Evolutionary conservation across 441 rosid species (phyloP).

Genomic region (Viola pubescens): DNA sequence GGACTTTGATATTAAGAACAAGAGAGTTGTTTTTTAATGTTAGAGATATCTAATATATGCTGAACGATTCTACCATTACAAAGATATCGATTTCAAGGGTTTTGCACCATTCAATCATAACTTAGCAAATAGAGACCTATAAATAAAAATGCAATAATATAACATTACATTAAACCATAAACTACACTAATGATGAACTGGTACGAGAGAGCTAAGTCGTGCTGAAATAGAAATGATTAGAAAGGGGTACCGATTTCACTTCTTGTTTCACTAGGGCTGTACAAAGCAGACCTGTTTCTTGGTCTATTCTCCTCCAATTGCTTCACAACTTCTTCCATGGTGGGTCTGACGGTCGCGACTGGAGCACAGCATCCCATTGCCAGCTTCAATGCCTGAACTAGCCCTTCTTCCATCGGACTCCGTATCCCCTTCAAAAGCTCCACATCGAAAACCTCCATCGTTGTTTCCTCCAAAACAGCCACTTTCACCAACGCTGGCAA

Average conservation of each 20-base stretch:
- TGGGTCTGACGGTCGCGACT: slow-evolving; percentile 75
- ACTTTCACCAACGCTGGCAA: slow-evolving; percentile 84
- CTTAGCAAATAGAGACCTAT: too few relatives aligned
- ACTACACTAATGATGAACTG: too few relatives aligned
- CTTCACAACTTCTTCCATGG: slow-evolving; percentile 95
- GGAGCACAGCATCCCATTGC: slow-evolving; percentile 99
- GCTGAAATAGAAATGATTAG: slow-evolving; percentile 24
- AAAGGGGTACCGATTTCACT: slow-evolving; percentile 80
- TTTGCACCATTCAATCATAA: too few relatives aligned
- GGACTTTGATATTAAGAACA: too few relatives aligned
- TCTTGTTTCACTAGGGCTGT: slow-evolving; percentile 81
- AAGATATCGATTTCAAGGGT: too few relatives aligned
- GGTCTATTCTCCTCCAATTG: slow-evolving; percentile 95
- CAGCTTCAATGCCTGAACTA: slow-evolving; percentile 87
- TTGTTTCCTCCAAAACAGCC: slow-evolving; percentile 88
- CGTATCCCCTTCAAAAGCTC: slow-evolving; percentile 78
- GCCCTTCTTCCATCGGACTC: slow-evolving; percentile 94
- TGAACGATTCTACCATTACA: too few relatives aligned
- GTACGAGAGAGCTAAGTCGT: slow-evolving; percentile 3
- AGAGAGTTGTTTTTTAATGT: too few relatives aligned
- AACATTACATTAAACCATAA: too few relatives aligned
- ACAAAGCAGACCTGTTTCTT: slow-evolving; percentile 86
- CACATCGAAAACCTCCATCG: slow-evolving; percentile 85
- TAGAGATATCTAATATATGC: too few relatives aligned
- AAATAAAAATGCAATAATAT: too few relatives aligned